Evolutionary conservation across 352 stramenopile species (phyloP).

Genomic region (Lagenidium giganteum): DNA sequence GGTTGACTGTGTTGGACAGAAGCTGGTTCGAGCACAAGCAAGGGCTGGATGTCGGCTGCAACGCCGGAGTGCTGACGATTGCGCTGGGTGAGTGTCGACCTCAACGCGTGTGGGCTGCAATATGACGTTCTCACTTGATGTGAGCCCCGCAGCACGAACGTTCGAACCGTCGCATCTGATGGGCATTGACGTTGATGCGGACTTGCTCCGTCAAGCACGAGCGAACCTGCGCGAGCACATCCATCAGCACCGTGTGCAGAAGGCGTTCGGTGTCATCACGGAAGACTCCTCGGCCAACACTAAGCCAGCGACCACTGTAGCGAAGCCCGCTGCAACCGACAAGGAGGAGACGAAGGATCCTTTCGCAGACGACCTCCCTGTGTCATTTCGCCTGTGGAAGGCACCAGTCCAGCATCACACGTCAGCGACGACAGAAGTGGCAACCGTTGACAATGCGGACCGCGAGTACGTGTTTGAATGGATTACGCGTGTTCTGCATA

Average conservation of each 20-base stretch:
- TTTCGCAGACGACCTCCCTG: slow-evolving; percentile 42
- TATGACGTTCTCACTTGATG: not conserved
- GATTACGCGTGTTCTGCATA: too few species aligned
- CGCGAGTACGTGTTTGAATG: slow-evolving; percentile 46
- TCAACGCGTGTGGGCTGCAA: not conserved
- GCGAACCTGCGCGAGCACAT: slow-evolving; percentile 59
- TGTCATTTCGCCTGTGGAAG: slow-evolving; percentile 73
- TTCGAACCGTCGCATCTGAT: slow-evolving; percentile 55
- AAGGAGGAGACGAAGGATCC: slow-evolving; percentile 11
- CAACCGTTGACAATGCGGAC: slow-evolving; percentile 41
- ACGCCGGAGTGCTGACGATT: slow-evolving; percentile 75
- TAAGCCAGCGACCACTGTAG: slow-evolving; percentile 1
- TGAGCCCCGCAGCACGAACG: slow-evolving; percentile 32
- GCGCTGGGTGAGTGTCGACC: slow-evolving; percentile 33
- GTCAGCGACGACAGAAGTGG: slow-evolving; percentile 15
- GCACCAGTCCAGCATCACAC: slow-evolving; percentile 35
- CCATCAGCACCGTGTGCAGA: slow-evolving; percentile 48
- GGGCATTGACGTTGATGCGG: slow-evolving; percentile 66
- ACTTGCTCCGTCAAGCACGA: slow-evolving; percentile 56
- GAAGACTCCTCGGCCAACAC: not conserved
- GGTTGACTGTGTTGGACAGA: slow-evolving; percentile 48
- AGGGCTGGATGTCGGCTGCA: slow-evolving; percentile 76
- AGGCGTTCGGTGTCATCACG: slow-evolving; percentile 42
- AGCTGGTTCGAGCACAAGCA: slow-evolving; percentile 64
- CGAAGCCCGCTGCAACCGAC: too few species aligned